Conservation (phyloP, 83 land plant genomes). For the Thuja plicata region DNA sequence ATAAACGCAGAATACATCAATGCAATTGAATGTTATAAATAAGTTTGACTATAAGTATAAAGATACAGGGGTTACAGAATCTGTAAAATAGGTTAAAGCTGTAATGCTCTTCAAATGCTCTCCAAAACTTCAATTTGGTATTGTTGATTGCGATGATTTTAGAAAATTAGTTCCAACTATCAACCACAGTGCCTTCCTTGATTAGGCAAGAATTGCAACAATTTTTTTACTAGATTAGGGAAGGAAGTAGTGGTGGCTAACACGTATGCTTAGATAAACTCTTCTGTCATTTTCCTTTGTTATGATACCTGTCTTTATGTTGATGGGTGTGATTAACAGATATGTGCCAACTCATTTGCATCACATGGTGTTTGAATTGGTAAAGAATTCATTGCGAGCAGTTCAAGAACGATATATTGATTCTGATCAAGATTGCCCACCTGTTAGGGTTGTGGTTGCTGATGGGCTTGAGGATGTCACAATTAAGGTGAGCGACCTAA, state of each 20-base stretch:
- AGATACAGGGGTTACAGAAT: neutral
- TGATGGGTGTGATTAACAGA: slow-evolving; percentile 31
- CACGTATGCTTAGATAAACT: neutral
- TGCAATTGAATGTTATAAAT: neutral
- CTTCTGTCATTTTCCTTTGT: neutral
- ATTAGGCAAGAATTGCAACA: neutral
- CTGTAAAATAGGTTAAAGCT: neutral
- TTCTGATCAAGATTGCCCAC: slow-evolving; percentile 71
- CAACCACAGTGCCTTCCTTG: neutral
- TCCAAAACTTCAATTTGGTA: neutral
- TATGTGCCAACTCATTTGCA: slow-evolving; percentile 97
- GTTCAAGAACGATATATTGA: slow-evolving; percentile 85
- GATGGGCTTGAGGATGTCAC: slow-evolving; percentile 97
- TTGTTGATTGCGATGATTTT: neutral
- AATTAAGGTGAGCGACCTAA: slow-evolving; percentile 65
- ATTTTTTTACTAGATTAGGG: neutral
- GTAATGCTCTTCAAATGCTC: neutral
- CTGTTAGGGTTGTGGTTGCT: slow-evolving; percentile 90
- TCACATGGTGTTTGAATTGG: slow-evolving; percentile 96
- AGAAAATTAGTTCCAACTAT: neutral
- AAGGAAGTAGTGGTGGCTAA: neutral
- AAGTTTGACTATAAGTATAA: neutral
- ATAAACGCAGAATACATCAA: neutral
- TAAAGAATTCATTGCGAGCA: slow-evolving; percentile 97
- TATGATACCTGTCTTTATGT: neutral